A percentile compares a stretch with the other conserved stretches of the same genome.
Conservation (phyloP, 768 basidiomycete genomes). For the Obba rivulosa region DNA sequence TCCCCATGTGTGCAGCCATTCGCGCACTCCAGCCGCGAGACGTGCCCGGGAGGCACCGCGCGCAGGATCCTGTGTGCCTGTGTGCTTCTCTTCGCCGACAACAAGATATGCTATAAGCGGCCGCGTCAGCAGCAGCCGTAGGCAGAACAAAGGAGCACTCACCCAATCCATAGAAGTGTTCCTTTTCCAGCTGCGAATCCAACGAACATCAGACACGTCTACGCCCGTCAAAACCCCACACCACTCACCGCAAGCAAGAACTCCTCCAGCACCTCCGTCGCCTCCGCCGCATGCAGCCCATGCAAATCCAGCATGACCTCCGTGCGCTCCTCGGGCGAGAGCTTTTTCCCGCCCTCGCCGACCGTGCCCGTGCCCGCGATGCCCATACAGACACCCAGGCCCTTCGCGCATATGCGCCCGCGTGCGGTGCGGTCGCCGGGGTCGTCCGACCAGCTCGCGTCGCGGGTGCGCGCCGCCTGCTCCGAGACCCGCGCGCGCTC, state of each 20-base stretch:
- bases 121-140: neutral
- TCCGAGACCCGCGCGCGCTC: slow-evolving; percentile 76
- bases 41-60: slow-evolving; percentile 81
- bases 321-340: slow-evolving; percentile 82
- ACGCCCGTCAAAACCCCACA: neutral
- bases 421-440: slow-evolving; percentile 67
- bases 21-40: slow-evolving; percentile 80
- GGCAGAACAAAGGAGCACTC: slow-evolving; percentile 18
- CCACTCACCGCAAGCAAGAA: slow-evolving; percentile 81
- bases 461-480: slow-evolving; percentile 66
- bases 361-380: slow-evolving; percentile 53
- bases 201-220: neutral
- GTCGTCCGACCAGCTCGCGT: slow-evolving; percentile 79
- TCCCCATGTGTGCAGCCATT: slow-evolving; percentile 91
- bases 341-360: slow-evolving; percentile 42
- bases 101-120: slow-evolving; percentile 65
- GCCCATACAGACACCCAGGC: slow-evolving; percentile 85
- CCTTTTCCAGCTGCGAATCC: slow-evolving; percentile 64
- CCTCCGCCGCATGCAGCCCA: slow-evolving; percentile 91
- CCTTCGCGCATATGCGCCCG: slow-evolving; percentile 74
- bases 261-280: slow-evolving; percentile 83
- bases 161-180: slow-evolving; percentile 86
- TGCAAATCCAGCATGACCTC: slow-evolving; percentile 88
- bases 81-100: slow-evolving; percentile 96
- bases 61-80: slow-evolving; percentile 79